A percentile compares a stretch with the other conserved stretches of the same genome.
Evolutionary conservation across 306 rosid genomes (phyloP).

Genomic region (Myrica gale): DNA sequence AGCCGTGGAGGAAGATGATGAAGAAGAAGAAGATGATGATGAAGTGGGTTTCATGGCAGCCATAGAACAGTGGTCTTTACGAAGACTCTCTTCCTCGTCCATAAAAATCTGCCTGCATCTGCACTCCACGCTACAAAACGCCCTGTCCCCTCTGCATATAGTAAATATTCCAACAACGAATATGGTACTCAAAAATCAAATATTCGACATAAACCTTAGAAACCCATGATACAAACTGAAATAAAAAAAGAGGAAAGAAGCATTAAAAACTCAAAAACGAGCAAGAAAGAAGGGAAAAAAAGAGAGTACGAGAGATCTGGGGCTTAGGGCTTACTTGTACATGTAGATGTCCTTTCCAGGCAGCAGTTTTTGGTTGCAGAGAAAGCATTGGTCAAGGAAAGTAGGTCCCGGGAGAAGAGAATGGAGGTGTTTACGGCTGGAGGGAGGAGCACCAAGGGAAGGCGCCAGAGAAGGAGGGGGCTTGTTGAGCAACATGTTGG

Average conservation of each 20-base stretch:
- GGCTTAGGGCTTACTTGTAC: slow-evolving; percentile 67
- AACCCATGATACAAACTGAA: not conserved
- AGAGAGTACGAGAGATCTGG: slow-evolving; percentile 16
- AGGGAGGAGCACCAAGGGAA: slow-evolving; percentile 5
- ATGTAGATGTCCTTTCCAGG: slow-evolving; percentile 92
- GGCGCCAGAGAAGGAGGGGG: slow-evolving; percentile 16
- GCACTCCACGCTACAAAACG: slow-evolving; percentile 93
- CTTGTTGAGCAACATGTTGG: slow-evolving; percentile 42
- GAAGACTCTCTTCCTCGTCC: slow-evolving; percentile 71
- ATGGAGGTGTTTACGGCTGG: slow-evolving; percentile 2
- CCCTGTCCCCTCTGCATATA: slow-evolving; percentile 72
- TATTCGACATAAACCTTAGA: slow-evolving; percentile 3
- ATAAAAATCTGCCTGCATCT: slow-evolving; percentile 78
- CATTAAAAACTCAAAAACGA: not conserved
- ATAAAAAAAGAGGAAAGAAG: slow-evolving; percentile 1
- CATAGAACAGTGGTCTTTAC: slow-evolving; percentile 46
- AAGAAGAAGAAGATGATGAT: slow-evolving; percentile 24
- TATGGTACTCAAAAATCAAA: not conserved
- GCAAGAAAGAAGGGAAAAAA: not conserved
- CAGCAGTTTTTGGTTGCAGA: slow-evolving; percentile 60
- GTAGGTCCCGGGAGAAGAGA: slow-evolving; percentile 22
- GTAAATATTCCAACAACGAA: not conserved
- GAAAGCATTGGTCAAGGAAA: slow-evolving; percentile 77
- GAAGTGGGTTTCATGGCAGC: slow-evolving; percentile 39
- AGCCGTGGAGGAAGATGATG: slow-evolving; percentile 42